Evolutionary conservation across 2,329 filamentous ascomycete genomes (phyloP).

Genomic region (Arthrinium phaeospermum): DNA sequence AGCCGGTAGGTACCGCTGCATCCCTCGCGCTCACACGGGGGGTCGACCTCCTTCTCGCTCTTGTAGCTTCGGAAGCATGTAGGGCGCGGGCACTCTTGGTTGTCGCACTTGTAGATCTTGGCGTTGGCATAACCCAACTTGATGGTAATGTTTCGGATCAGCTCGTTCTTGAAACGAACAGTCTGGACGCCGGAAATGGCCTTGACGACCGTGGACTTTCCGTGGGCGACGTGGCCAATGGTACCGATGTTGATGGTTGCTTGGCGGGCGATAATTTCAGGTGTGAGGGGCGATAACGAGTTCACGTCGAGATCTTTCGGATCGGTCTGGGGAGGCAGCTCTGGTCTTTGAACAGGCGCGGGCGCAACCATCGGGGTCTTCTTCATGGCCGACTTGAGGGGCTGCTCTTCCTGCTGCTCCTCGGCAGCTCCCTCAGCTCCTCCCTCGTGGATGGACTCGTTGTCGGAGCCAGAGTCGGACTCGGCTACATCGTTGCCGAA

Average conservation of each 20-base stretch:
- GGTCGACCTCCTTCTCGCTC: slow-evolving; percentile 98
- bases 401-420: slow-evolving; percentile 64
- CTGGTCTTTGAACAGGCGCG: slow-evolving; percentile 53
- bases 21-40: slow-evolving; percentile 91
- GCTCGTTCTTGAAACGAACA: slow-evolving; percentile 98
- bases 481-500: slow-evolving; percentile 72
- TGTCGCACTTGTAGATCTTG: slow-evolving; percentile 99
- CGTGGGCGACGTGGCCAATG: slow-evolving; percentile 98
- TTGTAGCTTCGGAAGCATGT: slow-evolving; percentile 97
- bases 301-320: slow-evolving; percentile 86
- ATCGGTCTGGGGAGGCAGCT: slow-evolving; percentile 87
- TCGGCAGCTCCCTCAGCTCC: slow-evolving; percentile 60
- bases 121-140: slow-evolving; percentile 99
- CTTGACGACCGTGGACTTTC: slow-evolving; percentile 98
- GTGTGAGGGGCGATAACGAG: slow-evolving; percentile 81
- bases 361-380: slow-evolving; percentile 67
- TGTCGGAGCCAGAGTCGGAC: slow-evolving; percentile 69
- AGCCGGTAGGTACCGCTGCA: slow-evolving; percentile 88
- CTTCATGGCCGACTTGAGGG: slow-evolving; percentile 86
- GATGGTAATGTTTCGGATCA: slow-evolving; percentile 99
- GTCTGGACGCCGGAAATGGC: slow-evolving; percentile 99
- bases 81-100: slow-evolving; percentile 85
- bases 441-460: slow-evolving; percentile 63
- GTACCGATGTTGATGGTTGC: slow-evolving; percentile 99
- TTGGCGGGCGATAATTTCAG: slow-evolving; percentile 96